Base-by-base conservation (phyloP, 352 stramenopile species). In the Phytophthora brassicae region DNA sequence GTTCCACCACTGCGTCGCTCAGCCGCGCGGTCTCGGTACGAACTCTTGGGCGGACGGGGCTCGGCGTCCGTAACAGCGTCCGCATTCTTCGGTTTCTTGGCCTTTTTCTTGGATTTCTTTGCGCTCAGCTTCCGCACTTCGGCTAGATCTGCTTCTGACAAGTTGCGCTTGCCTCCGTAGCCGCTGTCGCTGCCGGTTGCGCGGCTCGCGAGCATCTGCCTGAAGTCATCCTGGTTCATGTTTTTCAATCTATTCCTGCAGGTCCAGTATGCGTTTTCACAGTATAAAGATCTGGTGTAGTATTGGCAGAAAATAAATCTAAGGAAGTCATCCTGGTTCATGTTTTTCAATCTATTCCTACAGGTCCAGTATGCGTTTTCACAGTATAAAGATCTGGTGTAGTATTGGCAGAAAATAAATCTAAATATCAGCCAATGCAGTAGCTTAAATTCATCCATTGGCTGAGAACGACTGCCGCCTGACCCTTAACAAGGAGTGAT, bases 321-420 rank as follows among this genome's bases (percentile, higher is more conserved):
- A n/a, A n/a, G n/a, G 56, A 93, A 93, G 73, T 90, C 84, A 57
- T 88, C 79, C 64, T 93, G 84, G 62, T 89, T 88, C 82, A 91
- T 91, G 39, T 2, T 33, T 72, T 72, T 66, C 28, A 20, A 14
- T 57, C 17, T 24, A 64, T 62, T 60, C 17, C 24, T 16, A 9
- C 48, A 38, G 35, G 14, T 52, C 7, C 6, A 6, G 22, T 28
- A 58, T 66, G 14, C 35, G 5, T 42, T 64, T 24, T 54, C 29
- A 49, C 52, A 64, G 53, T 54, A 64, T 59, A 9, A 9, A 0
- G 0, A 16, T 4, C 4, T 35, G 0, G 1, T 9, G 13, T 11
- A 1, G 1, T 19, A 67, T 67, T 71, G 63, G 63, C 14, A 46
- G 26, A 60, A 67, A 71, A n/a, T n/a, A n/a, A n/a, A n/a, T n/a